Evolutionary conservation across 1,284 basidiomycete species (phyloP), one percentile per base, ranked within the genome.

Genomic region (Ceratobasidium sp.): DNA sequence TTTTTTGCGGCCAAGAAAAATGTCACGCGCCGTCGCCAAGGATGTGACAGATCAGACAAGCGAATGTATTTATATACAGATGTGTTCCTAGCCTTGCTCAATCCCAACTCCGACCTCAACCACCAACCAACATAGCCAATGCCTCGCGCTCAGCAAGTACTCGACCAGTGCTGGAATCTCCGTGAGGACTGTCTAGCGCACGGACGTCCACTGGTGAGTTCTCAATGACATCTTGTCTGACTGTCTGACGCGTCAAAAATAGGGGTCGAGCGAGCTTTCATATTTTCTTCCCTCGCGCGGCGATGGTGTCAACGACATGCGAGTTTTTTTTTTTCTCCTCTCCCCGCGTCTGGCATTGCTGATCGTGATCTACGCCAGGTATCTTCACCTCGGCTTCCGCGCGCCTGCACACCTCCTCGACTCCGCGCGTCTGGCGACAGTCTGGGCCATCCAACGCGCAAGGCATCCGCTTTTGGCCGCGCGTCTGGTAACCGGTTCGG

Each of bases 271-370:
- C 43, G 69, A 71, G 29, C 43, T 71, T 52, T 92, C 91, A 2
- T 94, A 94, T 82, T 94, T 88, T 81, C 86, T 94, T 11, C 92
- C 92, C 1, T 90, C 90, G 3, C 87, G 92, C 25, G 89, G 89
- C 65, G 88, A 86, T 76, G 93, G 93, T 15, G 93, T 94, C 34
- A 95, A 95, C 80, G 93, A 95, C 82, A 94, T 95, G 93, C 93
- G 81, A 76, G 87, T 67, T 52, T 17, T 59, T 8, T 34, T 15
- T 34, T 11, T 22, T 54, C 52, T 3, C 19, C 4, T 7, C 19
- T 22, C 19, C 19, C 8, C 56, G 19, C 25, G 17, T 49, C 11
- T 8, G 4, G 37, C 8, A 37, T 22, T 19, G 17, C 57, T 25
- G 15, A 29, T 0, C 4, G 19, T 25, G 19, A 56, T 8, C 51